Conservation (phyloP, 805 yeast genomes). For the Candida ipomoeae region DNA sequence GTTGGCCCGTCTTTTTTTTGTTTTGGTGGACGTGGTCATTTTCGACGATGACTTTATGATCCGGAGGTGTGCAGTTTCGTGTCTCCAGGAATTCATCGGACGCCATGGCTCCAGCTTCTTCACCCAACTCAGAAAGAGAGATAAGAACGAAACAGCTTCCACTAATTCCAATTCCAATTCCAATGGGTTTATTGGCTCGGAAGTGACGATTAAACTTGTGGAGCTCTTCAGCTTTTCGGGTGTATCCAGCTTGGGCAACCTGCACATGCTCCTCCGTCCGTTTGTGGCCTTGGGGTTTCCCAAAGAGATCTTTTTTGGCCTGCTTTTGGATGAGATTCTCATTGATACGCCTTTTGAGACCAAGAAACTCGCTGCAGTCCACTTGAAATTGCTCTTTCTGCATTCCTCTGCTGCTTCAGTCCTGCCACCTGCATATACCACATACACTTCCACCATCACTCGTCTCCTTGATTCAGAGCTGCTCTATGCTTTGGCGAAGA, state of each 20-base stretch:
- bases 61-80: slow-evolving; percentile 81
- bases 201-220: slow-evolving; percentile 39
- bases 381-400: slow-evolving; percentile 20
- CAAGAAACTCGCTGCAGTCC: slow-evolving; percentile 39
- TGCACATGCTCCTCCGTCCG: slow-evolving; percentile 16
- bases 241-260: slow-evolving; percentile 19
- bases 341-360: slow-evolving; percentile 31
- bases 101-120: slow-evolving; percentile 46
- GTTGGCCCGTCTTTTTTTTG: slow-evolving; percentile 21
- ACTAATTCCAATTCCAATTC: too few relatives aligned
- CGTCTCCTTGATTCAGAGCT: background rate
- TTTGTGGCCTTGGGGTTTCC: slow-evolving; percentile 25
- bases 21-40: slow-evolving; percentile 50
- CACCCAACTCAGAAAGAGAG: background rate
- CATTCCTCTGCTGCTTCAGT: too few relatives aligned
- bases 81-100: slow-evolving; percentile 81
- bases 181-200: background rate
- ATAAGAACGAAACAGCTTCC: too few relatives aligned
- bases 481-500: slow-evolving; percentile 11
- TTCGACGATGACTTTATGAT: slow-evolving; percentile 73
- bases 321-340: slow-evolving; percentile 28
- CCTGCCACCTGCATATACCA: background rate
- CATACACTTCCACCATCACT: background rate
- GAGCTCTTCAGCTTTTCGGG: slow-evolving; percentile 51
- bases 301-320: slow-evolving; percentile 23